phyloP scores from a whole-genome alignment of 331 rosid genomes.

The Malus hybrid region DNA sequence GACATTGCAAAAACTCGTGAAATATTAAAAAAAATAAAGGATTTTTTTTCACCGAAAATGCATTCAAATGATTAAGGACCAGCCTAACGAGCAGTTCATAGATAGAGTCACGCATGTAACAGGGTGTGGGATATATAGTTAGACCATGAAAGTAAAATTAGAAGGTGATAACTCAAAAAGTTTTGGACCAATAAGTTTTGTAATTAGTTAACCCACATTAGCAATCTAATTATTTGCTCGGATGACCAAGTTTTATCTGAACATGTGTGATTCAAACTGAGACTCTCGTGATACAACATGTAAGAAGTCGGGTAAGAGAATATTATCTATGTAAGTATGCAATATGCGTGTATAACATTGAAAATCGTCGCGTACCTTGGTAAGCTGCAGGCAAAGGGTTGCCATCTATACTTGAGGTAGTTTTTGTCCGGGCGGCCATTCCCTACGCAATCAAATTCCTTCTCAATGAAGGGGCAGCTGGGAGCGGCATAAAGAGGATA shows the following conservation, averaged over 20 bases:
- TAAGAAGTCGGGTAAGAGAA: not conserved
- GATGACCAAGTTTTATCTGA: not conserved
- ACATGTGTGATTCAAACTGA: not conserved
- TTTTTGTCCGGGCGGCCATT: constrained; percentile 52
- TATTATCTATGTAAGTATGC: not conserved
- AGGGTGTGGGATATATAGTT: too few species aligned
- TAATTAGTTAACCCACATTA: too few species aligned
- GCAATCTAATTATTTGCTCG: not conserved
- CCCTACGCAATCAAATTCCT: constrained; percentile 32
- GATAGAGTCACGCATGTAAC: too few species aligned
- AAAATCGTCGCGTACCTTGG: constrained; percentile 30
- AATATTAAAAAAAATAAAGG: too few species aligned
- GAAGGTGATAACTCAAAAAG: too few species aligned
- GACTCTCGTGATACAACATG: not conserved
- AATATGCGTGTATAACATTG: not conserved
- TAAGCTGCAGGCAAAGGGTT: constrained; percentile 46
- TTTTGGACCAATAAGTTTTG: too few species aligned
- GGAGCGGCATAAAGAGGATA: constrained; percentile 42
- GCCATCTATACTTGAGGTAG: constrained; percentile 68
- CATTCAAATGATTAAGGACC: too few species aligned
- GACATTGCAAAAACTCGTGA: too few species aligned
- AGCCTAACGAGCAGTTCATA: too few species aligned
- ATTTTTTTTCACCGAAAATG: too few species aligned
- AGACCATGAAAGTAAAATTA: too few species aligned
- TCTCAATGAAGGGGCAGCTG: constrained; percentile 45